phyloP scores from a whole-genome alignment of 257 asterid genomes.

The Scutellaria minor region DNA sequence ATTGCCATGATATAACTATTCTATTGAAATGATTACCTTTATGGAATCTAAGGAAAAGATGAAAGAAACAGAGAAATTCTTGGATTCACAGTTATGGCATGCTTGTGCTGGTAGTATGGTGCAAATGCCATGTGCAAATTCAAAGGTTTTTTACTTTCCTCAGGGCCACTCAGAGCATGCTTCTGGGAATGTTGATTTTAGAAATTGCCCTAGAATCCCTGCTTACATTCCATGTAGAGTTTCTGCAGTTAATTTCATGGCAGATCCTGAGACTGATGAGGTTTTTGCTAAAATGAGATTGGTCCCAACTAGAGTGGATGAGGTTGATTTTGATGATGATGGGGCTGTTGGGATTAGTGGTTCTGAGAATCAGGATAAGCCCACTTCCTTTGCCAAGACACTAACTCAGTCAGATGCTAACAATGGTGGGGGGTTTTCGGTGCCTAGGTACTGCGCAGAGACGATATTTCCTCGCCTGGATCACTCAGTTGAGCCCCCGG shows the following conservation, averaged over 20 bases:
- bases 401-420: slow-evolving; percentile 90
- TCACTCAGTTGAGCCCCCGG: slow-evolving; percentile 82
- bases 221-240: slow-evolving; percentile 65
- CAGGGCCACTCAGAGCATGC: slow-evolving; percentile 94
- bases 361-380: slow-evolving; percentile 61
- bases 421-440: slow-evolving; percentile 95
- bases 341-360: slow-evolving; percentile 41
- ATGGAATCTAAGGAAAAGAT: slow-evolving; percentile 64
- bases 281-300: slow-evolving; percentile 66
- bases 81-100: slow-evolving; percentile 96
- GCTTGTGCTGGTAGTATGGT: slow-evolving; percentile 99
- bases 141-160: slow-evolving; percentile 86
- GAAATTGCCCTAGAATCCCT: slow-evolving; percentile 54
- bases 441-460: slow-evolving; percentile 94
- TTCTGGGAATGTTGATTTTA: slow-evolving; percentile 60
- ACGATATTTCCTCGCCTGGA: slow-evolving; percentile 83
- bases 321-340: slow-evolving; percentile 41
- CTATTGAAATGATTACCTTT: slow-evolving; percentile 56
- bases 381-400: slow-evolving; percentile 84
- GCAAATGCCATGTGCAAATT: slow-evolving; percentile 71
- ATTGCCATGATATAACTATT: slow-evolving; percentile 4
- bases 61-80: slow-evolving; percentile 61
- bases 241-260: slow-evolving; percentile 66
- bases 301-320: slow-evolving; percentile 48
- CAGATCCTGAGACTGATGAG: slow-evolving; percentile 88